Base-by-base conservation (phyloP, 2,329 filamentous ascomycete genomes). In the Fusarium sp. region DNA sequence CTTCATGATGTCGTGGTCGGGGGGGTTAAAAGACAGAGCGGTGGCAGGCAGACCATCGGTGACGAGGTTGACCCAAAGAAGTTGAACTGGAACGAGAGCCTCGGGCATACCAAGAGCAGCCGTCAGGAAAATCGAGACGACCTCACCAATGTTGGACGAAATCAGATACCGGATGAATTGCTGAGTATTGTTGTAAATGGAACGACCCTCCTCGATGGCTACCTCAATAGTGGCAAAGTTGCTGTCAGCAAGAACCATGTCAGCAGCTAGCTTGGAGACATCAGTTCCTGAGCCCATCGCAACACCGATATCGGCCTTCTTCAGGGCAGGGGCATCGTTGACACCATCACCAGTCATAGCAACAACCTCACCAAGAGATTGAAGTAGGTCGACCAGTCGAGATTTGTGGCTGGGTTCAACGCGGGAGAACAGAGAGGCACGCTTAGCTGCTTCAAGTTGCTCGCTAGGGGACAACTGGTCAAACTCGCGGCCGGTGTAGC, bases 121-220 rank as follows among this genome's bases (percentile, higher is more conserved):
- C 18, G 96, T 99, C 78, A 99, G 85, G 89, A 99, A 99, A 84
- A 99, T 99, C 15, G 96, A 98, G 41, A 99, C 96, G 41, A 99
- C 96, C 83, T 99, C 96, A 79, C 96, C 97, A 76, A 99, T 99
- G 86, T 99, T 99, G 74, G 96, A 98, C 14, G 96, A 98, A 82
- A 99, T 99, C 70, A 99, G 90, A 83, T 99, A 99, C 56, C 97
- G 94, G 84, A 99, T 99, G 84, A 99, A 99, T 83, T 99, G 96
- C 82, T 99, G 96, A 11, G 96, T 99, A 88, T 99, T 99, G 91
- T 96, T 98, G 90, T 98, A 99, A 85, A 99, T 99, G 73, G 95
- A 95, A 72, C 96, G 93, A 61, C 96, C 96, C 85, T 99, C 96
- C 82, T 99, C 96, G 73, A 99, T 95, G 56, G 96, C 96, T 63